phyloP scores from a whole-genome alignment of 257 asterid species.

The Penstemon barbatus region DNA sequence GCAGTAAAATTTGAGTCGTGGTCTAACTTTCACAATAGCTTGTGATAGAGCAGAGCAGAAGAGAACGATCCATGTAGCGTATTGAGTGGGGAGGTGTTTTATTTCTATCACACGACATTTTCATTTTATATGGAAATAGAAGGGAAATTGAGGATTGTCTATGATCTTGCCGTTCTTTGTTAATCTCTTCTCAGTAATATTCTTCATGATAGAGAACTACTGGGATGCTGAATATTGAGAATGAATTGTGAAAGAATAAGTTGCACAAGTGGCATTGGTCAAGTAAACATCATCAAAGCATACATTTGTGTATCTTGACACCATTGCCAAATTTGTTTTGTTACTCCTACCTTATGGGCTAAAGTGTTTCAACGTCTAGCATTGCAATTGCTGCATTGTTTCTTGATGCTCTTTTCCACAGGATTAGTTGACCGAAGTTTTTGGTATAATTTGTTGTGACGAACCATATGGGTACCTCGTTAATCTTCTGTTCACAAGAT shows the following conservation, averaged over 20 bases:
- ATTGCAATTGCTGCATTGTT: too few relatives aligned
- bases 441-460: conserved; percentile 77
- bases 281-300: conserved; percentile 25
- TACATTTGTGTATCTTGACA: conserved; percentile 21
- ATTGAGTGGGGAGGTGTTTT: too few relatives aligned
- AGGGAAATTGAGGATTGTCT: too few relatives aligned
- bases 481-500: conserved; percentile 83
- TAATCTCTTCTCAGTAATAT: too few relatives aligned
- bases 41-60: not conserved
- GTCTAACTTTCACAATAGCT: conserved; percentile 19
- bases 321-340: too few relatives aligned
- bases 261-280: conserved; percentile 2
- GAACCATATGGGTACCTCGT: conserved; percentile 75
- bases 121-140: too few relatives aligned
- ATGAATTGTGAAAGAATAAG: too few relatives aligned
- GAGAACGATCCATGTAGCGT: not conserved
- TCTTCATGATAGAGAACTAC: conserved; percentile 16
- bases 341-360: too few relatives aligned
- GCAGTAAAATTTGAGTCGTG: not conserved
- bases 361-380: too few relatives aligned
- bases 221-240: conserved; percentile 13
- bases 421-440: conserved; percentile 66
- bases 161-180: too few relatives aligned
- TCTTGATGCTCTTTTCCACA: conserved; percentile 39
- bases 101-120: too few relatives aligned